phyloP scores from a whole-genome alignment of 768 basidiomycete genomes.

The Lepiota subincarnata region DNA sequence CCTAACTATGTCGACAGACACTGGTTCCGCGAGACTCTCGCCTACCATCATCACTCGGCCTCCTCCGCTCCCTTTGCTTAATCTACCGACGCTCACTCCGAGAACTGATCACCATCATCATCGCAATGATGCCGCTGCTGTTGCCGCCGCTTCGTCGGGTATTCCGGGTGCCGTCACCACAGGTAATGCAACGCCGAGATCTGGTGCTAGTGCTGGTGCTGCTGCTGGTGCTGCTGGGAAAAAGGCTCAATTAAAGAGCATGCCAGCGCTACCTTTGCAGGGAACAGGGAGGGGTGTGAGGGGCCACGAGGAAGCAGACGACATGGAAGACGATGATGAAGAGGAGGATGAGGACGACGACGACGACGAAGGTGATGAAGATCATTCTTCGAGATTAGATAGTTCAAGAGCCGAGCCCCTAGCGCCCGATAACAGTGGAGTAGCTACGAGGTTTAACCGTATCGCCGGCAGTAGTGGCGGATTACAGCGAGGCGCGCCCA shows the following conservation, averaged over 20 bases:
- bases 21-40: slow-evolving; percentile 22
- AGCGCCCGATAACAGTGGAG: neutral
- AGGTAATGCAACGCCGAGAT: slow-evolving; percentile 8
- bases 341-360: slow-evolving; percentile 31
- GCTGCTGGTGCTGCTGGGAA: slow-evolving; percentile 18
- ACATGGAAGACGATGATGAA: slow-evolving; percentile 28
- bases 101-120: neutral
- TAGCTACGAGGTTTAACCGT: neutral
- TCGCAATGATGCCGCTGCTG: slow-evolving; percentile 16
- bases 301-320: slow-evolving; percentile 31
- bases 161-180: slow-evolving; percentile 1
- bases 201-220: no score
- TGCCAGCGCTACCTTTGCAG: slow-evolving; percentile 42
- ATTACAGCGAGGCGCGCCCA: neutral
- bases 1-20: slow-evolving; percentile 15
- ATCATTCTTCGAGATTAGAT: slow-evolving; percentile 1
- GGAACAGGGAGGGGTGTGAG: slow-evolving; percentile 24
- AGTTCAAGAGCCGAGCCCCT: neutral
- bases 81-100: slow-evolving; percentile 41
- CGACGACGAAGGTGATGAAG: slow-evolving; percentile 33
- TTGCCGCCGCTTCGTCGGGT: neutral
- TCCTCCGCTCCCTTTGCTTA: slow-evolving; percentile 36
- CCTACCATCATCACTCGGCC: slow-evolving; percentile 27
- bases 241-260: slow-evolving; percentile 40
- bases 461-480: neutral